Evolutionary conservation across 768 basidiomycete genomes (phyloP), one percentile per base, ranked within the genome.

Genomic region (Boletus rex-veris): DNA sequence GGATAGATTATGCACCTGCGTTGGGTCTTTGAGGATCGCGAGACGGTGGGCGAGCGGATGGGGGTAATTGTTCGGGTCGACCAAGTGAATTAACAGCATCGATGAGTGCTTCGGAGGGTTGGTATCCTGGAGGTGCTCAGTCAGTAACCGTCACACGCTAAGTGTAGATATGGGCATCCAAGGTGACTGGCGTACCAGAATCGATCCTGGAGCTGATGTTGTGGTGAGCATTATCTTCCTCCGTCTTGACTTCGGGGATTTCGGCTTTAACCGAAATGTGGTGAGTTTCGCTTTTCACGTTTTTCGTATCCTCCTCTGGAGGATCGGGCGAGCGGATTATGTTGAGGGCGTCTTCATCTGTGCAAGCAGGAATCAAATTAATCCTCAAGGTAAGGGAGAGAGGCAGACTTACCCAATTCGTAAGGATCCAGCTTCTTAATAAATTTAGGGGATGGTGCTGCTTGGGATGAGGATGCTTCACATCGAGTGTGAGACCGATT

Each of bases 381-480:
- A 38, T 11, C 3, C 8, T 44, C 14, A 3, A 10, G 18, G 35
- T 5, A 7, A 41, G 2, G 1, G 37, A 16, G 21, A 19, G 4
- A 5, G 2, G 15, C 3, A 11, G 6, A 38, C 44, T 45, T 16
- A 58, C 69, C 69, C 18, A 67, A 24, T 36, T 69, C 67, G 6
- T 69, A 71, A 0, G 67, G 67, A 46, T 71, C 69, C 3, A 67
- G 36, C 39, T 69, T 69, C 41, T 57, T 69, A 35, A 67, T 19
- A 16, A 63, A 55, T 40, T 64, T 70, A 10, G 38, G 39, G 5
- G 35, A 52, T n/a, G 61, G 40, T 5, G 50, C 24, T 2, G 42
- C 8, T 28, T 10, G 14, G 18, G 50, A 33, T 8, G 45, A 35
- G 8, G 54, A 28, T 7, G 14, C 14, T 9, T 43, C 40, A 3